These are phyloP conservation scores for Leptoxyphium fumago DNA, from an alignment of 2,329 filamentous ascomycete genomes.

Conservation along the genomic window DNA sequence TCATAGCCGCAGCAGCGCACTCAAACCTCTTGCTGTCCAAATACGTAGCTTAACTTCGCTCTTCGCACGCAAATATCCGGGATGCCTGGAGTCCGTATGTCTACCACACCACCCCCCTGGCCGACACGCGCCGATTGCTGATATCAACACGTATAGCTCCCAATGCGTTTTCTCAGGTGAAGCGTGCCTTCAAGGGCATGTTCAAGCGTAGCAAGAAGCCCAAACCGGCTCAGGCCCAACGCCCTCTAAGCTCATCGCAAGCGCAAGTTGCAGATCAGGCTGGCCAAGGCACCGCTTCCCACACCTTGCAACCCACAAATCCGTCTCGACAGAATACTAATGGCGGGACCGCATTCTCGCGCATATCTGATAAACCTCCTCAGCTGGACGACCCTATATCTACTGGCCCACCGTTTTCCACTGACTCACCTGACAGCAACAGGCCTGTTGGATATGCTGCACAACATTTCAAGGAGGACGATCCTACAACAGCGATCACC, in stretches of 20 bases:
- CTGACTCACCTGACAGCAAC: background rate
- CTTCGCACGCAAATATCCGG: too few species aligned
- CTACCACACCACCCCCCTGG: background rate
- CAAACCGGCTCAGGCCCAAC: conserved; percentile 2
- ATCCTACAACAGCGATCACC: background rate
- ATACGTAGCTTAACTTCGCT: too few species aligned
- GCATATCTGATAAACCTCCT: background rate
- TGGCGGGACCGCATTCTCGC: background rate
- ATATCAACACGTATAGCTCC: conserved; percentile 8
- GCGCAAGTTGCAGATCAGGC: conserved; percentile 1
- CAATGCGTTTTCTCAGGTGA: conserved; percentile 11
- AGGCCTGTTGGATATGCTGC: background rate
- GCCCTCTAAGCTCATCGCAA: background rate
- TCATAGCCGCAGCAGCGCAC: too few species aligned
- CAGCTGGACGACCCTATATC: background rate
- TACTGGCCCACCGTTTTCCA: background rate
- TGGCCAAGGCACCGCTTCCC: conserved; percentile 3
- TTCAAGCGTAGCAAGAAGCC: conserved; percentile 11
- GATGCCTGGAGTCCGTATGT: conserved; percentile 9
- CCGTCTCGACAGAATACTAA: background rate
- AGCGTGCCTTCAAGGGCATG: conserved; percentile 15
- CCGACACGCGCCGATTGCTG: too few species aligned
- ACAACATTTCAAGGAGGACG: too few species aligned
- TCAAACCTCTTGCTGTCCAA: too few species aligned
- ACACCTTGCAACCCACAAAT: background rate